Base-by-base conservation (phyloP, 2,329 filamentous ascomycete species). In the Penicillium oxalicum region DNA sequence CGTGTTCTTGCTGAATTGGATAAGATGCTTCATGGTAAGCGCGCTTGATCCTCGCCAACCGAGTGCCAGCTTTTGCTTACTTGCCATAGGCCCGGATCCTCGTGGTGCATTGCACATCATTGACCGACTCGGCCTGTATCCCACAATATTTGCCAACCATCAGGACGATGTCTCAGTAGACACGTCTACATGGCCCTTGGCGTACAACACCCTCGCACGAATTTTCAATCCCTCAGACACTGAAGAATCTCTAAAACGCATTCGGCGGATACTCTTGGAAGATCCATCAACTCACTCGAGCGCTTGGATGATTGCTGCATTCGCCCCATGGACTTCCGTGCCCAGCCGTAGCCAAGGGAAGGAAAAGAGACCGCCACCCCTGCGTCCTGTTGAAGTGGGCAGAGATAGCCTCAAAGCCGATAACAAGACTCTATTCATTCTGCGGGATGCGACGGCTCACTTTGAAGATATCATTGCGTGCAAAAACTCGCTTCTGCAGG, bases 1-100 rank as follows among this genome's bases (percentile, higher is more conserved):
- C 79, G 93, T 49, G 84, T 98, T 1, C 88, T 89, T 0, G 79
- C 86, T 4, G 93, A 98, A 65, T 61, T 96, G 3, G 87, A 91
- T 63, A 97, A 97, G 75, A 95, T 95, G 83, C 74, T 97, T 13
- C 85, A 82, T 68, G 86, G 87, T 79, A 64, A 49, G 61, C 53
- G 24, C 39, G 24, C 13, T 45, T 9, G 6, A 12, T 5, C 8
- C 12, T 26, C 25, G 6, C 33, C 12, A 6, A 11, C 28, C 1
- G 26, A 9, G 3, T n/a, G 8, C 13, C 7, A 25, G 4, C 12
- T 13, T 49, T 46, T 7, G 51, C 32, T 37, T 18, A 5, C 3
- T 25, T 38, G 5, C 26, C 18, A 18, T 18, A 71, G 68, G 68
- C 4, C 69, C 69, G 33, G 63, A 72, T 54, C 70, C 70, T 32